These are phyloP conservation scores for Aspergillus conjunctus DNA, from an alignment of 495 filamentous ascomycete genomes.

Conservation along the genomic window DNA sequence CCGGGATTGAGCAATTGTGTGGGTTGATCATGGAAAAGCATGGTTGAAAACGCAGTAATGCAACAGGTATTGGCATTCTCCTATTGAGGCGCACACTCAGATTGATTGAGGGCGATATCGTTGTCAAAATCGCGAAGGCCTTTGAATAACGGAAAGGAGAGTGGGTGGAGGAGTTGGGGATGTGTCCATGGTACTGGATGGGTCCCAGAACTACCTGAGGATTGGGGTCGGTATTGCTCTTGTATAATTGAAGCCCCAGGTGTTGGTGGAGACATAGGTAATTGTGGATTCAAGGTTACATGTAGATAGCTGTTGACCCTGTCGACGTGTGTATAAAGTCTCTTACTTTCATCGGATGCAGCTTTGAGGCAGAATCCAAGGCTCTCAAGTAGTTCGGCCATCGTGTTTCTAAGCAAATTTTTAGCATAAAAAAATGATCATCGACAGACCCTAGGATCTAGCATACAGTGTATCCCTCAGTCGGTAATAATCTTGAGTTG, in stretches of 20 bases:
- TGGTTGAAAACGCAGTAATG: too few relatives aligned
- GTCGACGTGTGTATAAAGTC: not conserved
- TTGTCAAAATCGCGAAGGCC: not conserved
- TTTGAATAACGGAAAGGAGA: not conserved
- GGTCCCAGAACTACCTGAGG: not conserved
- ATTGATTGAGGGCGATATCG: not conserved
- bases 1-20: not conserved
- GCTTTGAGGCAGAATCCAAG: slow-evolving; percentile 3
- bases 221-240: not conserved
- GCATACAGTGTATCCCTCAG: not conserved
- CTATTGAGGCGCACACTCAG: not conserved
- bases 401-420: not conserved
- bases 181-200: not conserved
- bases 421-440: not conserved
- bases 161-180: not conserved
- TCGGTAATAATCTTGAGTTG: not conserved
- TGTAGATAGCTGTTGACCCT: not conserved
- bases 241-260: not conserved
- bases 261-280: not conserved
- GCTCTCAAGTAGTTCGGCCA: slow-evolving; percentile 1
- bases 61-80: not conserved
- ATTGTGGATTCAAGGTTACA: not conserved
- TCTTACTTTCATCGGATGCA: not conserved
- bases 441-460: not conserved
- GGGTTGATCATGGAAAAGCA: not conserved